Evolutionary conservation across 305 asterid species (phyloP), one percentile per base, ranked within the genome.

Genomic region (Caryopteris hybrid): DNA sequence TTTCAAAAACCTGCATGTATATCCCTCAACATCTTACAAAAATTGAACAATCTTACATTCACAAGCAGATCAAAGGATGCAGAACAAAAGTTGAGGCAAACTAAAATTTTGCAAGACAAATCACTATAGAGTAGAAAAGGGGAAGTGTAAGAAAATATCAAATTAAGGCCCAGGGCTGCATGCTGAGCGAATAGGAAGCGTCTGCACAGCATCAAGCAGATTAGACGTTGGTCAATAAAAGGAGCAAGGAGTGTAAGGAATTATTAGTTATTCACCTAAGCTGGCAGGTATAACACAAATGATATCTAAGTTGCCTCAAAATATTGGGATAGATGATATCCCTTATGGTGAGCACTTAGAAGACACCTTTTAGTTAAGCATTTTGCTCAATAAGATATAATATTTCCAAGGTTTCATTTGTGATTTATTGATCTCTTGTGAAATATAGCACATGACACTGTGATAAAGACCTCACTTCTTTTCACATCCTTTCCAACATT

Each of bases 1-100:
- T 73, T 77, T 85, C 74, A 85, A 13, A 74, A 85, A 83, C 73
- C 91, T 85, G 73, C 69, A 76, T 16, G 56, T 42, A 64, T 23
- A 41, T 31, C 29, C 64, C 60, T 54, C 46, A 58, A 61, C 16
- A 56, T 29, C 56, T 66, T 48, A 72, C n/a, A 41, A 58, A 63
- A 22, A 21, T 63, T n/a, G 63, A 64, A 68, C 12, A 55, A 27
- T 29, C 18, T 34, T 53, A 43, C 7, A 48, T 55, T 21, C 61
- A 56, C 51, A 65, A 69, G 54, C 29, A 25, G 29, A 66, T 17
- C 8, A 57, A 48, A 22, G 67, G 42, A 23, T 47, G 61, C 46
- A 61, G 66, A 53, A 39, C 46, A 46, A 16, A 46, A 13, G 27
- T 41, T 7, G 8, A 31, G 55, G 47, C 65, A 25, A 68, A 42